Conservation (phyloP, 2,329 filamentous ascomycete species). For the Aspergillus carbonarius region DNA sequence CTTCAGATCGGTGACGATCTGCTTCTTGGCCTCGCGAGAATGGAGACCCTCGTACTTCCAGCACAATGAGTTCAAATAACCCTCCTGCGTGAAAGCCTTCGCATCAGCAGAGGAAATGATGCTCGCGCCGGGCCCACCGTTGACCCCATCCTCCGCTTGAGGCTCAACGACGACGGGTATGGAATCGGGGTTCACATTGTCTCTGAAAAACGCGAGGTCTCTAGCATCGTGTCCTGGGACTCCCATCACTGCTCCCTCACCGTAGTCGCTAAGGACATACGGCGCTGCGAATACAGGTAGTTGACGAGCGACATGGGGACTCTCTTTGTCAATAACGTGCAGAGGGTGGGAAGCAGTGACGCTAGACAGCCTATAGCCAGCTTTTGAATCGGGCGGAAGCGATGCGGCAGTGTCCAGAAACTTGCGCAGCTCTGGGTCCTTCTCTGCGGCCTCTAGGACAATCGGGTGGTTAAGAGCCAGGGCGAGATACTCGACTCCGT, state of each 20-base stretch:
- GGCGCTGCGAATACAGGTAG: conserved; percentile 78
- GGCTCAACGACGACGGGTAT: conserved; percentile 62
- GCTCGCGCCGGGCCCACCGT: conserved; percentile 10
- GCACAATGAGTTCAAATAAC: conserved; percentile 65
- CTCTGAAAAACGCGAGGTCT: conserved; percentile 77
- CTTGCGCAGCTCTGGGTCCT: conserved; percentile 60
- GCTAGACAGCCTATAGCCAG: conserved; percentile 65
- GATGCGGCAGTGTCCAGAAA: conserved; percentile 62
- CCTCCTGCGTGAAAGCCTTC: conserved; percentile 62
- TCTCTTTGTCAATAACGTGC: conserved; percentile 53
- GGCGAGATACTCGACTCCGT: conserved; percentile 81
- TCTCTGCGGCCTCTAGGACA: conserved; percentile 60
- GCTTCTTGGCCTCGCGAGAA: conserved; percentile 62
- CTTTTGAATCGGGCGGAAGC: conserved; percentile 57
- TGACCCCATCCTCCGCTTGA: conserved; percentile 35
- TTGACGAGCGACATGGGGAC: conserved; percentile 35
- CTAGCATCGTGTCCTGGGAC: conserved; percentile 81
- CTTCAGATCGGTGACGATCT: conserved; percentile 56
- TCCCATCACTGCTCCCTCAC: conserved; percentile 87
- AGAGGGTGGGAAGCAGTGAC: conserved; percentile 67
- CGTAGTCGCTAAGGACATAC: conserved; percentile 82
- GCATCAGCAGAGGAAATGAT: conserved; percentile 41
- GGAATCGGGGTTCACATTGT: conserved; percentile 61
- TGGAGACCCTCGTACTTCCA: conserved; percentile 63
- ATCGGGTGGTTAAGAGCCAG: conserved; percentile 72